Percentiles rank a stretch among this genome's conserved stretches.
Evolutionary conservation across 768 basidiomycete species (phyloP).

Genomic region (Leccinum incarnatum): DNA sequence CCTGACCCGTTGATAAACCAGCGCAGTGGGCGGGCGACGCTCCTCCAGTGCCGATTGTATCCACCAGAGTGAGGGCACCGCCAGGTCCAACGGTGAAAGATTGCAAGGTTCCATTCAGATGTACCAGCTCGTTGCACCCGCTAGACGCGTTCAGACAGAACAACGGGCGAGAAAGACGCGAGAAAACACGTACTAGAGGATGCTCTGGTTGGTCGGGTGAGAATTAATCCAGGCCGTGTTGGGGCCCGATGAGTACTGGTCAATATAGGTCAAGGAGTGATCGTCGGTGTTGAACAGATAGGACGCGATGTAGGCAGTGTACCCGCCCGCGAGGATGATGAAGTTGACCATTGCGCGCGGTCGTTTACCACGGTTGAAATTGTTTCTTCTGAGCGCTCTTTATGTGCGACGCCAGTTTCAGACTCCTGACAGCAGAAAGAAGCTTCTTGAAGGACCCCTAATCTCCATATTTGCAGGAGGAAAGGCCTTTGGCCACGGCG

Average conservation of each 20-base stretch:
- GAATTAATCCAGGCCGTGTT: constrained; percentile 61
- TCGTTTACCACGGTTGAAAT: too few species aligned
- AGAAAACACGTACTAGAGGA: constrained; percentile 53
- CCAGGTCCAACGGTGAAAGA: constrained; percentile 49
- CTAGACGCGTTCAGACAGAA: constrained; percentile 31
- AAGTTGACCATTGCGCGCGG: constrained; percentile 54
- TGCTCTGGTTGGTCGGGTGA: constrained; percentile 53
- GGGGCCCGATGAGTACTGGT: constrained; percentile 40
- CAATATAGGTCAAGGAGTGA: constrained; percentile 44
- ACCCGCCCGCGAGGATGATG: constrained; percentile 68
- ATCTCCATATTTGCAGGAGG: too few species aligned
- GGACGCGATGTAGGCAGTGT: constrained; percentile 55
- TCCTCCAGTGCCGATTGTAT: constrained; percentile 50
- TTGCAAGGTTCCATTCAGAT: constrained; percentile 45
- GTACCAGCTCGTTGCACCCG: constrained; percentile 51
- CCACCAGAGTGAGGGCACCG: constrained; percentile 46
- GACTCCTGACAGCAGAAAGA: too few species aligned
- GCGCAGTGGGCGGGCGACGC: constrained; percentile 49
- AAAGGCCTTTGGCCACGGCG: too few species aligned
- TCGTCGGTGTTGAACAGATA: constrained; percentile 58
- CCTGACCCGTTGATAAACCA: constrained; percentile 52
- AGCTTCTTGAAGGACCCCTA: too few species aligned
- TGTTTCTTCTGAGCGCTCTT: neutral
- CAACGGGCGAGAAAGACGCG: neutral
- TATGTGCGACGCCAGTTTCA: neutral